Percentiles rank a stretch among this genome's conserved stretches.
Evolutionary conservation across 2,329 filamentous ascomycete genomes (phyloP).

Genomic region (Claviceps fusiformis): DNA sequence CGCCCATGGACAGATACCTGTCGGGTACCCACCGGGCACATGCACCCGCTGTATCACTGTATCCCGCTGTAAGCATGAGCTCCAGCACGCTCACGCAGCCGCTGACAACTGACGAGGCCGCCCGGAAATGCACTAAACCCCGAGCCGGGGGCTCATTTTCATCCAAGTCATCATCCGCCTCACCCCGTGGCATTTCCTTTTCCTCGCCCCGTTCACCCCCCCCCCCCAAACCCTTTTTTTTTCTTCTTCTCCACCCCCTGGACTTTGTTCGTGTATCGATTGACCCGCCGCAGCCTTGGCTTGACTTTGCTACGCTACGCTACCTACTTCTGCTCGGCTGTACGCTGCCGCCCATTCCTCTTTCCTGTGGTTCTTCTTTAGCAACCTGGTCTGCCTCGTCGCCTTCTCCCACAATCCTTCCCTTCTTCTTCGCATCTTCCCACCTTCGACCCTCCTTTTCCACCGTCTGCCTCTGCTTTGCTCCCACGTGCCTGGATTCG

Average conservation of each 20-base stretch:
- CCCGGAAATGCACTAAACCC: constrained; percentile 1
- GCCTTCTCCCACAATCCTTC: constrained; percentile 1
- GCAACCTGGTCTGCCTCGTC: constrained; percentile 2
- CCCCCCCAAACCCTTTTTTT: background rate
- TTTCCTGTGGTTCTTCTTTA: constrained; percentile 1
- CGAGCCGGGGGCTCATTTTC: background rate
- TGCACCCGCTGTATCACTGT: too few species aligned
- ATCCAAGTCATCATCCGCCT: background rate
- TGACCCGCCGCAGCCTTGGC: background rate
- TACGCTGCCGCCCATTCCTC: constrained; percentile 3
- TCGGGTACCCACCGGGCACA: too few species aligned
- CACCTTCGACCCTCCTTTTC: constrained; percentile 1
- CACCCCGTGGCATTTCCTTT: background rate
- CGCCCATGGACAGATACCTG: too few species aligned
- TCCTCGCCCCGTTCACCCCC: background rate
- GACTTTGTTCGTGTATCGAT: background rate
- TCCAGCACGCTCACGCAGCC: too few species aligned
- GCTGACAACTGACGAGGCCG: background rate
- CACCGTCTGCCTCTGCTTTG: constrained; percentile 1
- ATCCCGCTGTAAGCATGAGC: too few species aligned
- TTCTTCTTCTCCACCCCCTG: background rate
- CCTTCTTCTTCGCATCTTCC: constrained; percentile 1
- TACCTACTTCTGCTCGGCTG: background rate
- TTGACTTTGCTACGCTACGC: background rate
- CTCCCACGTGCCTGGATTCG: constrained; percentile 6